Evolutionary conservation across 148 eudicot genomes (phyloP), one percentile per base, ranked within the genome.

Genomic region (Nyssa sinensis): DNA sequence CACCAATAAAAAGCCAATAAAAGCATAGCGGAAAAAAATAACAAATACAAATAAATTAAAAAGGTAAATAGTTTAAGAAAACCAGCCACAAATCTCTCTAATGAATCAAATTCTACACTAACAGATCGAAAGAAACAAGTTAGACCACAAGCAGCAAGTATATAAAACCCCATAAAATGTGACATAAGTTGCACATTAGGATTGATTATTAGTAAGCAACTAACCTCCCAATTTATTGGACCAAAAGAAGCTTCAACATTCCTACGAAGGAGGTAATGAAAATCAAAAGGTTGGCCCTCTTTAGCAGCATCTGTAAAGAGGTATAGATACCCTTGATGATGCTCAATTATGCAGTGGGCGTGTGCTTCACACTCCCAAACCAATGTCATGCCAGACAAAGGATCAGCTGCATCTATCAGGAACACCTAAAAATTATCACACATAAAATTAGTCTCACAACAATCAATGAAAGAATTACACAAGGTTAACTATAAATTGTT

Each of bases 331-430:
- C 96, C 97, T 75, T 70, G 89, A 78, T 94, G 97, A 82, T 94
- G 98, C 88, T 94, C 98, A 64, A 92, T 84, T 69, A 90, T 79
- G 80, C 97, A 94, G 81, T 94, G 97, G 66, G 81, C 87, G 53
- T 85, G 80, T 14, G 87, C 84, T 53, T 80, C 89, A 74, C 95
- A 85, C 80, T 94, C 98, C 98, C 98, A 92, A 34, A 94, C 91
- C 64, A 81, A 82, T 64, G 78, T 84, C 87, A 92, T 84, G 67
- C 84, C 88, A 69, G 97, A 87, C 66, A 90, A 82, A 73, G 98
- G 98, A 84, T 87, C 79, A 44, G 91, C 87, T 81, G 96, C 88
- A 80, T 94, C 84, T 72, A 94, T 85, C 80, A 94, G 55, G 84
- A 83, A 92, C 29, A 92, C 97, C 98, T 92, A 83, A 28, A 65